Percentiles rank a stretch among this genome's conserved stretches.
Evolutionary conservation across 768 basidiomycete genomes (phyloP).

Genomic region (Sarcodon sp.): DNA sequence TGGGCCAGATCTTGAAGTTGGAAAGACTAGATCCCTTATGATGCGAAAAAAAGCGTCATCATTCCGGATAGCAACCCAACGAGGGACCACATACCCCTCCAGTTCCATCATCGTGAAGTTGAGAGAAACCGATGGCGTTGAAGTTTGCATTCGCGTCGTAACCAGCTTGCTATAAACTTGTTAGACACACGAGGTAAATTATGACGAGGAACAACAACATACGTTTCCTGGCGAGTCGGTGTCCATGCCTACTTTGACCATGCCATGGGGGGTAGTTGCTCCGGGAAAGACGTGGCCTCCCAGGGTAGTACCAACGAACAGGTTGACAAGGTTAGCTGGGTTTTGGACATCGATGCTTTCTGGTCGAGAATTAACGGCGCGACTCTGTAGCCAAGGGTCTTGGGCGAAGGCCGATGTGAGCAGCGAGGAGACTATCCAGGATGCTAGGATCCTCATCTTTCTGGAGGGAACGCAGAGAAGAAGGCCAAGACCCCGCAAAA

Average conservation of each 20-base stretch:
- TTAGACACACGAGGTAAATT: background rate
- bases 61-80: background rate
- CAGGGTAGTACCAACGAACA: constrained; percentile 53
- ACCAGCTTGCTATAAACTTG: constrained; percentile 20
- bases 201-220: constrained; percentile 3
- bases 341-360: background rate
- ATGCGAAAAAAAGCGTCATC: too few species aligned
- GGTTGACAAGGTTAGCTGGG: constrained; percentile 27
- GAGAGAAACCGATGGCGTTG: constrained; percentile 44
- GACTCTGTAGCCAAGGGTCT: too few species aligned
- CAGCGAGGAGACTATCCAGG: too few species aligned
- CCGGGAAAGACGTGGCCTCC: constrained; percentile 60
- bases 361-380: too few species aligned
- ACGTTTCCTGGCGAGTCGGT: constrained; percentile 53
- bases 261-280: constrained; percentile 55
- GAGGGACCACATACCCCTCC: constrained; percentile 31
- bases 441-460: too few species aligned
- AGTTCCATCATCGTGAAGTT: constrained; percentile 50
- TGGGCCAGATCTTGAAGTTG: constrained; percentile 50
- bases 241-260: constrained; percentile 58
- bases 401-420: too few species aligned
- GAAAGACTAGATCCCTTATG: constrained; percentile 18
- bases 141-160: constrained; percentile 22
- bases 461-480: too few species aligned
- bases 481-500: too few species aligned